Percentiles rank a stretch among this genome's conserved stretches.
Conservation (phyloP, 116 monocot species). For the Papilionanthe hybrid region DNA sequence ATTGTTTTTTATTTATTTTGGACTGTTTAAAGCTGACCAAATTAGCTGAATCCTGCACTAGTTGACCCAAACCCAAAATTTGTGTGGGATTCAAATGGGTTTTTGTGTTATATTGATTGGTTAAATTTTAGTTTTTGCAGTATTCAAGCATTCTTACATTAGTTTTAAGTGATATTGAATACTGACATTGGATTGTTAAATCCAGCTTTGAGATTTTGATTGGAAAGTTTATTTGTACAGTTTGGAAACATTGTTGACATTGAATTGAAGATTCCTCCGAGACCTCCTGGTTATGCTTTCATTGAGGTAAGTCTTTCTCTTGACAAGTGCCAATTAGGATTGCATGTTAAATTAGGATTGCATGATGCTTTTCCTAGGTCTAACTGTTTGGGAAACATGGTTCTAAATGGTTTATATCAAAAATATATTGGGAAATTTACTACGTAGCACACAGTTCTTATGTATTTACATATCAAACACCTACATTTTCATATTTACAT, state of each 20-base stretch:
- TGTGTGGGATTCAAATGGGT: neutral
- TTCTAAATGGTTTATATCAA: no score
- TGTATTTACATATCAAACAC: no score
- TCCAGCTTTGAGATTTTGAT: neutral
- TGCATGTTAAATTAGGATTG: no score
- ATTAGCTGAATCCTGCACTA: neutral
- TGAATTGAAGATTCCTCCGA: conserved; percentile 59
- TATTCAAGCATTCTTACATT: neutral
- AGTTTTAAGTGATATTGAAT: neutral
- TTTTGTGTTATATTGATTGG: neutral
- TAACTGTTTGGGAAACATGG: no score
- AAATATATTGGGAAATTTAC: no score
- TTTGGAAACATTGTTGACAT: conserved; percentile 58
- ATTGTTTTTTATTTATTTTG: neutral
- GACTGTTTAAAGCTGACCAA: neutral
- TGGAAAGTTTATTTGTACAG: conserved; percentile 15
- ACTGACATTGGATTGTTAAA: neutral
- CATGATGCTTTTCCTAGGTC: no score
- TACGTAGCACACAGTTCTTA: no score
- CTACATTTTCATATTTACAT: no score
- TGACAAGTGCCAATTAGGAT: neutral
- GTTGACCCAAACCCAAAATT: neutral
- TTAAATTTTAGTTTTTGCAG: neutral
- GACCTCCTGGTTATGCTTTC: conserved; percentile 54
- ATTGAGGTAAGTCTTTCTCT: conserved; percentile 30